Base-by-base conservation (phyloP, 805 yeast genomes). In the Hanseniaspora thailandica region DNA sequence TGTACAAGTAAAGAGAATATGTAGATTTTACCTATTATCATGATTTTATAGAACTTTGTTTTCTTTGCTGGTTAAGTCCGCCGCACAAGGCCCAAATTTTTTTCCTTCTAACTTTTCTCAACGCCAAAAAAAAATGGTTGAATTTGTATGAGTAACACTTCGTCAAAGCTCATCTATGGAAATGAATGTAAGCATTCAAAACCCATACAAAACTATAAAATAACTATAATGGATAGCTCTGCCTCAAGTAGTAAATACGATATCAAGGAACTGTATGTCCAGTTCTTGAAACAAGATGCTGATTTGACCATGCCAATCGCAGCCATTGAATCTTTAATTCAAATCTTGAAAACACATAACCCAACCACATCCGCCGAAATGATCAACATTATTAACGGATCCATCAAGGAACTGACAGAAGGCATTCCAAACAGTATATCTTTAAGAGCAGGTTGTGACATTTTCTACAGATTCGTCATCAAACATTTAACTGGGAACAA, bases 221-320 rank as follows among this genome's bases (percentile, higher is more conserved):
- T 13, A 23, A 23, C 6, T 9, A 23, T n/a, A 39, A 40, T 40
- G 44, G 44, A 40, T 25, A 15, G 13, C 2, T 23, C 28, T 23
- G 31, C n/a, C 26, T 20, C 22, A 10, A 22, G 22, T 7, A 34
- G 33, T 19, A 48, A 48, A 31, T 88, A 93, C 64, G 95, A 89
- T 66, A 87, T 93, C 60, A 87, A 82, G 45, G 74, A 78, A 60
- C 79, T 90, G 0, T 93, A 93, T 65, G 74, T 86, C 55, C 76
- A 77, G 64, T 88, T 86, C 66, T 73, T 93, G 57, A 79, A 77
- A 59, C 96, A 88, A 48, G 97, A 93, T 69, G 75, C 86, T n/a
- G 97, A 93, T 55, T 86, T 93, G 81, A 89, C 98, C 5, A 93
- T 89, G 97, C 99, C 99, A 1, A 86, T 93, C 33, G 99, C 98